A percentile compares a stretch with the other conserved stretches of the same genome.
phyloP scores from a whole-genome alignment of 352 stramenopile species.

The Phytophthora quininea region DNA sequence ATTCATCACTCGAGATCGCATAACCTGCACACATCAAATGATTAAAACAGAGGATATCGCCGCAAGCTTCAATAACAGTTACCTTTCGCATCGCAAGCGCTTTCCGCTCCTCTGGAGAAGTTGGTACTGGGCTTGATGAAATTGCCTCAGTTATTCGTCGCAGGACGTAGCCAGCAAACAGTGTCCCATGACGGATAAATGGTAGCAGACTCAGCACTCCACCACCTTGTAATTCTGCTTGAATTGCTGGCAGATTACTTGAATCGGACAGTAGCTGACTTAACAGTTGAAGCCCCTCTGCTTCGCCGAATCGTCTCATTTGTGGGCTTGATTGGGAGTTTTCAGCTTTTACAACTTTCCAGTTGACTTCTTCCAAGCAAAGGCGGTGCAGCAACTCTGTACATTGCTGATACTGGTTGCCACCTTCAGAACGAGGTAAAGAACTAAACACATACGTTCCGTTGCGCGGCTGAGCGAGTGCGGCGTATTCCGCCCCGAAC shows the following conservation, averaged over 20 bases:
- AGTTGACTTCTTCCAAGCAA: slow-evolving; percentile 57
- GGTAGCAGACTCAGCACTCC: slow-evolving; percentile 77
- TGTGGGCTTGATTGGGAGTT: slow-evolving; percentile 43
- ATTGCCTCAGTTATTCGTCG: slow-evolving; percentile 51
- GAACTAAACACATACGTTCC: slow-evolving; percentile 41
- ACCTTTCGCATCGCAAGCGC: slow-evolving; percentile 70
- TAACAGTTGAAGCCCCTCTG: slow-evolving; percentile 52
- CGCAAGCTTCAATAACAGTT: background rate
- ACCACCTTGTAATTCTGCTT: slow-evolving; percentile 66
- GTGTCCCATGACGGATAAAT: slow-evolving; percentile 70
- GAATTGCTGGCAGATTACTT: slow-evolving; percentile 58
- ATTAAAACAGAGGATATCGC: background rate
- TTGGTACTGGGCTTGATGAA: slow-evolving; percentile 37
- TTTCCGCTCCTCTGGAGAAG: slow-evolving; percentile 54
- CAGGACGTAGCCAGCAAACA: slow-evolving; percentile 66
- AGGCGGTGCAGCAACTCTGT: slow-evolving; percentile 30
- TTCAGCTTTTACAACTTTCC: slow-evolving; percentile 49
- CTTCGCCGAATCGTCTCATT: slow-evolving; percentile 56
- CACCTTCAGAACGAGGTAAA: slow-evolving; percentile 29
- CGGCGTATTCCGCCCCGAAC: slow-evolving; percentile 42
- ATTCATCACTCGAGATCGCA: slow-evolving; percentile 62
- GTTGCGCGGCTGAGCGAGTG: slow-evolving; percentile 25
- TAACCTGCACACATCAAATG: slow-evolving; percentile 45
- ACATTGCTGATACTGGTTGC: slow-evolving; percentile 12
- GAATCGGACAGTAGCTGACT: slow-evolving; percentile 50